These are phyloP conservation scores for Aspergillus fumigatiaffinis DNA, from an alignment of 2,329 filamentous ascomycete genomes.

Conservation along the genomic window DNA sequence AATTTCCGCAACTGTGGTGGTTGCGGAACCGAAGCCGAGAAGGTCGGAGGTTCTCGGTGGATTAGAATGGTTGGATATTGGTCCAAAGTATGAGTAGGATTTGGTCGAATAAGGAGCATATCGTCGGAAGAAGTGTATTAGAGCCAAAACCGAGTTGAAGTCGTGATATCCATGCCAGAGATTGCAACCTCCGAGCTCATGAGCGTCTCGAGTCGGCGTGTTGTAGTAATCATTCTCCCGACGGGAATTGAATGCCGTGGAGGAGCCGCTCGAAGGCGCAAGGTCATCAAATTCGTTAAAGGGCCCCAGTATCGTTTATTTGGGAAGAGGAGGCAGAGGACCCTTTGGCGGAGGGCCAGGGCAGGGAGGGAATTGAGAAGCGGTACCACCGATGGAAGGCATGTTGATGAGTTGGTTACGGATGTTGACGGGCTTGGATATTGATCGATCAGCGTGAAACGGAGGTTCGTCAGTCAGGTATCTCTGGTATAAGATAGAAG, in stretches of 20 bases:
- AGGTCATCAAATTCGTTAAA: slow-evolving; percentile 32
- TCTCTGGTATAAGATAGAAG: not conserved
- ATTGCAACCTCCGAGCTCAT: slow-evolving; percentile 16
- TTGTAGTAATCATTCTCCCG: not conserved
- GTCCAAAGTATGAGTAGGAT: not conserved
- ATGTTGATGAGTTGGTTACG: slow-evolving; percentile 19
- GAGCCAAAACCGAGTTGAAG: slow-evolving; percentile 19
- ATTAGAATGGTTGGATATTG: slow-evolving; percentile 10
- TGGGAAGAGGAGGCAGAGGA: slow-evolving; percentile 37
- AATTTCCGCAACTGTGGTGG: not conserved
- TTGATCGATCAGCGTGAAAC: not conserved
- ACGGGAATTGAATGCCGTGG: slow-evolving; percentile 18
- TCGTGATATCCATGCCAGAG: slow-evolving; percentile 32
- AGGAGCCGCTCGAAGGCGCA: slow-evolving; percentile 21
- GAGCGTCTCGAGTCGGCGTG: slow-evolving; percentile 15
- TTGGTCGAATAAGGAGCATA: not conserved
- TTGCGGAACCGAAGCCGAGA: not conserved
- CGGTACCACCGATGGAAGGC: slow-evolving; percentile 32
- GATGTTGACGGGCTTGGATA: slow-evolving; percentile 4
- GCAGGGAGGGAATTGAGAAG: slow-evolving; percentile 37
- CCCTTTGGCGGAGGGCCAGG: slow-evolving; percentile 38
- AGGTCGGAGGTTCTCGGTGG: not conserved
- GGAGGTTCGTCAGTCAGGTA: slow-evolving; percentile 1
- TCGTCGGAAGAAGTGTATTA: not conserved
- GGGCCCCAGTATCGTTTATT: slow-evolving; percentile 24